A percentile compares a stretch with the other conserved stretches of the same genome.
Evolutionary conservation across 345 rosid species (phyloP).

Genomic region (Pistacia vera): DNA sequence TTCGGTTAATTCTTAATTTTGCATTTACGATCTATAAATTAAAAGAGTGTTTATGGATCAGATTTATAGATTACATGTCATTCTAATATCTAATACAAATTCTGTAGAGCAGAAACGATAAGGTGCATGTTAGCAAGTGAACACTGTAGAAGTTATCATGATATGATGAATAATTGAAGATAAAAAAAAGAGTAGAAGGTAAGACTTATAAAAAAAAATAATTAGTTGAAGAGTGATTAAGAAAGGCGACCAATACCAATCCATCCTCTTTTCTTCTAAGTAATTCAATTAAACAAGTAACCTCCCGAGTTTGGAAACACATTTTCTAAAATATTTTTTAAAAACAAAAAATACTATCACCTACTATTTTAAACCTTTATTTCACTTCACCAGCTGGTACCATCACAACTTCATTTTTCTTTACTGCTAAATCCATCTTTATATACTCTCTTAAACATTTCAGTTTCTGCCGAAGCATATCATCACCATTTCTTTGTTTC

Average conservation of each 20-base stretch:
- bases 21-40: no score
- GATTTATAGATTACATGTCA: no score
- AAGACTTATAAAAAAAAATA: slow-evolving; percentile 1
- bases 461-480: slow-evolving; percentile 11
- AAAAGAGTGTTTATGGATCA: no score
- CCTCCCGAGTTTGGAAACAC: slow-evolving; percentile 10
- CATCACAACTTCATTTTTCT: neutral
- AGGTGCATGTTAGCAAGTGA: neutral
- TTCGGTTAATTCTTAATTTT: no score
- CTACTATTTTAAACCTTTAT: neutral
- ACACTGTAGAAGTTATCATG: neutral
- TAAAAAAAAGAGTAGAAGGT: neutral
- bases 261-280: slow-evolving; percentile 17
- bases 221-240: slow-evolving; percentile 35
- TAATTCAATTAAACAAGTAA: slow-evolving; percentile 19
- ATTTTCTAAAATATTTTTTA: no score
- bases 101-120: no score
- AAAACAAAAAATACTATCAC: neutral
- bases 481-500: slow-evolving; percentile 1
- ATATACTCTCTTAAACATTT: slow-evolving; percentile 28
- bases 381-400: slow-evolving; percentile 26
- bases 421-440: slow-evolving; percentile 22
- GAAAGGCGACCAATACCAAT: slow-evolving; percentile 37
- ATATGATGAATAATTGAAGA: neutral
- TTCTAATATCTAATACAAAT: no score